These are phyloP conservation scores for Candida manassasensis DNA, from an alignment of 805 yeast genomes.

Conservation along the genomic window DNA sequence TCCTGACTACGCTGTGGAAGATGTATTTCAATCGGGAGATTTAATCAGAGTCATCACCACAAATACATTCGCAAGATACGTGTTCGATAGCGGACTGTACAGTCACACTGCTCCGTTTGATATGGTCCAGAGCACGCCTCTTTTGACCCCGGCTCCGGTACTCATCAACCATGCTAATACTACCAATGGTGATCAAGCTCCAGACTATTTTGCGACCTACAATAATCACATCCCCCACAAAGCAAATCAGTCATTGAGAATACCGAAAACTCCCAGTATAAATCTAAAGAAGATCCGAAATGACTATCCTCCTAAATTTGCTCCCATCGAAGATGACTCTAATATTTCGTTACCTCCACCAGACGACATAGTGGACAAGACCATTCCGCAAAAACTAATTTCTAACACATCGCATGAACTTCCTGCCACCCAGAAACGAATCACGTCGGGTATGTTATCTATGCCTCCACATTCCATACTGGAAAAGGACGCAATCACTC, in stretches of 20 bases:
- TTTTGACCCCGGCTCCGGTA: conserved; percentile 21
- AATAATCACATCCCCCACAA: conserved; percentile 22
- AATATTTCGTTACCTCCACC: conserved; percentile 37
- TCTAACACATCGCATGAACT: conserved; percentile 1
- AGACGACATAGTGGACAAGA: conserved; percentile 11
- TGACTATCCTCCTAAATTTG: background rate
- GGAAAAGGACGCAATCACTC: conserved; percentile 15
- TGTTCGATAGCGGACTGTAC: conserved; percentile 1
- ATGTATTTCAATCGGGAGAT: conserved; percentile 50
- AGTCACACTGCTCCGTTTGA: conserved; percentile 4
- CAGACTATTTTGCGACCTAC: conserved; percentile 20
- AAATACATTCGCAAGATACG: conserved; percentile 14
- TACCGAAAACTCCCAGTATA: conserved; percentile 1
- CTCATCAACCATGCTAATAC: conserved; percentile 9
- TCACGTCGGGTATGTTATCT: conserved; percentile 40
- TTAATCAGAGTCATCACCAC: conserved; percentile 31
- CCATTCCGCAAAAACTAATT: conserved; percentile 28
- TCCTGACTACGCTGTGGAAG: conserved; percentile 65
- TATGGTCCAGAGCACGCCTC: conserved; percentile 18
- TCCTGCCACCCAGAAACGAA: conserved; percentile 17
- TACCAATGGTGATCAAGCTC: conserved; percentile 16
- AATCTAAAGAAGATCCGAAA: background rate
- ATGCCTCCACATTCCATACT: conserved; percentile 28
- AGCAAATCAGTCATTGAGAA: conserved; percentile 3
- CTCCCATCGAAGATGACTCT: conserved; percentile 12